Evolutionary conservation across 257 asterid genomes (phyloP).

Genomic region (Plantago ovata): DNA sequence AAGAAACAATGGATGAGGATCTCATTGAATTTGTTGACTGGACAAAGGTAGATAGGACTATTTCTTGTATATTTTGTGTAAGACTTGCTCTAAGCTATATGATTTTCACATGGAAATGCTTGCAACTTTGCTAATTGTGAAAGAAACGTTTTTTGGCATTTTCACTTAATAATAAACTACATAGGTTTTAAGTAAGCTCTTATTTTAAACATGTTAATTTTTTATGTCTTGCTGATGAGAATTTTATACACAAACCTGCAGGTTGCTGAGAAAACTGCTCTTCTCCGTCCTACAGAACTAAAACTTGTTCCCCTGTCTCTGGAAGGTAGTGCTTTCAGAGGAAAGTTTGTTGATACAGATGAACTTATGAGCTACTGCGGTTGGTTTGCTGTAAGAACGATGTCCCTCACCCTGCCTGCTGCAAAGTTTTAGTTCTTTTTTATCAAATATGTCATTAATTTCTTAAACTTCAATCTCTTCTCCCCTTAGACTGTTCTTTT

Average conservation of each 20-base stretch:
- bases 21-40: conserved; percentile 82
- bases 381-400: conserved; percentile 92
- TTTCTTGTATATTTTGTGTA: not conserved
- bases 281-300: conserved; percentile 86
- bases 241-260: conserved; percentile 30
- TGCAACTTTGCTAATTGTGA: not conserved
- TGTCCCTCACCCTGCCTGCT: conserved; percentile 17
- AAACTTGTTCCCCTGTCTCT: conserved; percentile 77
- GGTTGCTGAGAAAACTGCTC: conserved; percentile 98
- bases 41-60: conserved; percentile 59
- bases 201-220: conserved; percentile 8
- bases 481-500: not conserved
- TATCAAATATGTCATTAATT: conserved; percentile 17
- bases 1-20: conserved; percentile 88
- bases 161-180: not conserved
- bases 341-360: conserved; percentile 80
- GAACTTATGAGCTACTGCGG: conserved; percentile 98
- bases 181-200: not conserved
- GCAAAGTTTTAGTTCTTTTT: conserved; percentile 10
- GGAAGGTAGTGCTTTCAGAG: conserved; percentile 93
- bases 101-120: not conserved
- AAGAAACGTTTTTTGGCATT: no score
- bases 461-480: conserved; percentile 20
- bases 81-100: not conserved
- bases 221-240: conserved; percentile 18